Percentiles rank a stretch among this genome's conserved stretches.
phyloP scores from a whole-genome alignment of 169 alveolate species.

The Eimeria sp. region DNA sequence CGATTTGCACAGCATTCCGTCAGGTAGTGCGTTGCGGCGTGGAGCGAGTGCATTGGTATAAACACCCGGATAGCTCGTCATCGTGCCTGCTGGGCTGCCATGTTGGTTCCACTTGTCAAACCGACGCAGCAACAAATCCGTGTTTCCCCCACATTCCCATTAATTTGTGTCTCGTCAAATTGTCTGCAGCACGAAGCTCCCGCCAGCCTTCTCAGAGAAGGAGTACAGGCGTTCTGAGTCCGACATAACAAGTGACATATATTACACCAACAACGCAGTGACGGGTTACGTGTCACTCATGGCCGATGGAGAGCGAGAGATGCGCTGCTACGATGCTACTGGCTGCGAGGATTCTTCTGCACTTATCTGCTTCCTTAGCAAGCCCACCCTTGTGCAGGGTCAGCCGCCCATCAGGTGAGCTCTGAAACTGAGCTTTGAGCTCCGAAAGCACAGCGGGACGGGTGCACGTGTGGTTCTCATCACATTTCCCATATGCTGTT shows the following conservation, averaged over 20 bases:
- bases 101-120: background rate
- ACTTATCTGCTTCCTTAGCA: slow-evolving; percentile 18
- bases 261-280: slow-evolving; percentile 17
- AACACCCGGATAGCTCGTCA: background rate
- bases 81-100: background rate
- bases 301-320: slow-evolving; percentile 23
- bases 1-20: background rate
- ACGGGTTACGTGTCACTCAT: slow-evolving; percentile 40
- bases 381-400: background rate
- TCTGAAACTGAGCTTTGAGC: background rate
- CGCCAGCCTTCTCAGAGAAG: slow-evolving; percentile 6
- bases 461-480: background rate
- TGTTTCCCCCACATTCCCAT: background rate
- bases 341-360: slow-evolving; percentile 23
- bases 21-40: background rate
- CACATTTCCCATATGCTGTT: background rate
- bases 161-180: background rate
- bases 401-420: slow-evolving; percentile 38
- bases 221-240: background rate
- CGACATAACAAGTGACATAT: background rate
- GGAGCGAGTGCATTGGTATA: background rate
- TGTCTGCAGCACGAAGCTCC: background rate
- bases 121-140: background rate
- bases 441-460: background rate
- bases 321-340: slow-evolving; percentile 43